phyloP scores from a whole-genome alignment of 116 monocot species.

The Iris pallida region DNA sequence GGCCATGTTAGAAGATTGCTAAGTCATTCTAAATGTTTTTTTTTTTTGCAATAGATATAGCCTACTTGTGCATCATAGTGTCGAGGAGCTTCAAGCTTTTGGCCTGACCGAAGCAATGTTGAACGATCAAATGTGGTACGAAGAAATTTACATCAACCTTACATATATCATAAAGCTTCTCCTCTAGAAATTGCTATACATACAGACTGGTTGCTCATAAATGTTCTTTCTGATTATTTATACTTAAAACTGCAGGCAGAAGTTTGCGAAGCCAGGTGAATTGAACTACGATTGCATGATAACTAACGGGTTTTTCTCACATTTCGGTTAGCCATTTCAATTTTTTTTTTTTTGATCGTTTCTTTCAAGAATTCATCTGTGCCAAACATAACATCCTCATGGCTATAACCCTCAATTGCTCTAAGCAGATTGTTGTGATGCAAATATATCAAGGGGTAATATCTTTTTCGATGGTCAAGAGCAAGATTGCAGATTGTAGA shows the following conservation, averaged over 20 bases:
- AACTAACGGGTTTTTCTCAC: conserved; percentile 72
- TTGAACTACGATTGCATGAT: conserved; percentile 68
- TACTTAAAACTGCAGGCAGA: conserved; percentile 62
- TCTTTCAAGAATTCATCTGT: too few species aligned
- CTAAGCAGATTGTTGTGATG: too few species aligned
- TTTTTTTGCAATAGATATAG: conserved; percentile 56
- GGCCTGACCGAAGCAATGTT: conserved; percentile 86
- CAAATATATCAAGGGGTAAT: too few species aligned
- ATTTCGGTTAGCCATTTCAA: conserved; percentile 19
- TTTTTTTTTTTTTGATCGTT: too few species aligned
- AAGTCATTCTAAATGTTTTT: background rate
- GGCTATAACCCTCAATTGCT: too few species aligned
- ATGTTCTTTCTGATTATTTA: background rate
- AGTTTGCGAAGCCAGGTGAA: conserved; percentile 69
- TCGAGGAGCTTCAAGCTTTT: conserved; percentile 60
- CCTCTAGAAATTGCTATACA: too few species aligned
- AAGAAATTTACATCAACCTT: background rate
- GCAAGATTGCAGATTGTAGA: too few species aligned
- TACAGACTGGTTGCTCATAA: background rate
- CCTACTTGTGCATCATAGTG: conserved; percentile 80
- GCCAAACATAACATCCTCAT: too few species aligned
- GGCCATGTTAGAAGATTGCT: background rate
- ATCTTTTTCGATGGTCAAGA: too few species aligned
- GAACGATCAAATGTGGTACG: conserved; percentile 84
- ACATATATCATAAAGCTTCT: background rate